A percentile compares a stretch with the other conserved stretches of the same genome.
Evolutionary conservation across 2,329 filamentous ascomycete species (phyloP).

Genomic region (Amauroascus niger): DNA sequence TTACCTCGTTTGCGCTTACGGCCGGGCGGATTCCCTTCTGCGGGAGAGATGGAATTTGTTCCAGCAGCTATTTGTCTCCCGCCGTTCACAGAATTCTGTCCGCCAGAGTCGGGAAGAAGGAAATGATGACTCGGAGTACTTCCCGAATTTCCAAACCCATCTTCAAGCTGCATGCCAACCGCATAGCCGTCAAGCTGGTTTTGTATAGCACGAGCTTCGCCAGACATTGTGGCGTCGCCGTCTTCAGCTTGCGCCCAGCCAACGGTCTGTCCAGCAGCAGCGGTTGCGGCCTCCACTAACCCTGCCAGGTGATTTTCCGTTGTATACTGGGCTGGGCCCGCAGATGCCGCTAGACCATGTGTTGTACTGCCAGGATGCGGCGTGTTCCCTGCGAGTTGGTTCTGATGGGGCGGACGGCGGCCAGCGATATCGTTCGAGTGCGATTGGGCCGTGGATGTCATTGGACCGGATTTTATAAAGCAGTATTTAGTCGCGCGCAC

Average conservation of each 20-base stretch:
- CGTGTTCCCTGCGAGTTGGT: constrained; percentile 7
- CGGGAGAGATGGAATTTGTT: background rate
- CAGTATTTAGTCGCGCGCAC: background rate
- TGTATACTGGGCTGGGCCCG: constrained; percentile 9
- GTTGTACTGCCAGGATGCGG: constrained; percentile 6
- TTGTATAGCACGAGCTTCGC: constrained; percentile 37
- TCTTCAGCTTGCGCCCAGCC: constrained; percentile 19
- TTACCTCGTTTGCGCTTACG: constrained; percentile 16
- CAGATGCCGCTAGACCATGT: constrained; percentile 6
- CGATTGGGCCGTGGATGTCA: constrained; percentile 11
- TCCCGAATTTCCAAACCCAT: constrained; percentile 30
- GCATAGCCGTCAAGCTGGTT: constrained; percentile 34
- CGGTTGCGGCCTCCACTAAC: constrained; percentile 39
- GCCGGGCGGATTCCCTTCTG: background rate
- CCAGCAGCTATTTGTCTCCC: constrained; percentile 3
- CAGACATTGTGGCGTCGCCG: constrained; percentile 34
- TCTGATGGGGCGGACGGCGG: constrained; percentile 5
- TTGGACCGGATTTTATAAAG: background rate
- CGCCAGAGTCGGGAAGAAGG: constrained; percentile 24
- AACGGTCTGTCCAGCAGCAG: constrained; percentile 29
- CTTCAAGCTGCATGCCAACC: constrained; percentile 34
- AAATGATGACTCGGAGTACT: constrained; percentile 14
- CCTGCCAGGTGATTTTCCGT: constrained; percentile 35
- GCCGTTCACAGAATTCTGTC: constrained; percentile 15
- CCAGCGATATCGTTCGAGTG: constrained; percentile 5